Evolutionary conservation across 2,329 filamentous ascomycete species (phyloP).

Genomic region (Pseudogymnoascus sp.): DNA sequence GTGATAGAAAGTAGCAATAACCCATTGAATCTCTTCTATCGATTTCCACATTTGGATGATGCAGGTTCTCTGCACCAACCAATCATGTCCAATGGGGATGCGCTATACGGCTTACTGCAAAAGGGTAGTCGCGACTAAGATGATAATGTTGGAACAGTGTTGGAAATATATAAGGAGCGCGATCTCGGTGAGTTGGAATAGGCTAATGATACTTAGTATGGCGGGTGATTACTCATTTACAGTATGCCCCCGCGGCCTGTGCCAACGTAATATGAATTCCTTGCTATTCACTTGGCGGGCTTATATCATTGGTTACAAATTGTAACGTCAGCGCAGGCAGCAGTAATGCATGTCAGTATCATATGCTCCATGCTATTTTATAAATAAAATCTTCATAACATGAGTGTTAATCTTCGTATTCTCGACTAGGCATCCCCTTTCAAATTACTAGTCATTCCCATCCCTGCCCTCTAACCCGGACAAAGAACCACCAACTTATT

Average conservation of each 20-base stretch:
- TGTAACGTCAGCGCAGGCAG: neutral
- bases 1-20: neutral
- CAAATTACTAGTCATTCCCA: too few relatives aligned
- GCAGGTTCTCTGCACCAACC: neutral
- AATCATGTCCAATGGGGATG: neutral
- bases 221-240: neutral
- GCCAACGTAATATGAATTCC: neutral
- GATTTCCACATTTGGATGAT: neutral
- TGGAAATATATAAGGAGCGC: neutral
- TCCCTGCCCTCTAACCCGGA: too few relatives aligned
- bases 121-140: too few relatives aligned
- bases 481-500: too few relatives aligned
- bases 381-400: too few relatives aligned
- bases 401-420: too few relatives aligned
- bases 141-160: neutral
- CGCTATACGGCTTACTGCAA: neutral
- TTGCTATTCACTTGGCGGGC: neutral
- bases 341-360: neutral
- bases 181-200: neutral
- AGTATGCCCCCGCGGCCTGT: neutral
- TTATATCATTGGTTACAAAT: neutral
- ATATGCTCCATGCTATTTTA: neutral
- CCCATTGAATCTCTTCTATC: neutral
- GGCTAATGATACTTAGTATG: neutral
- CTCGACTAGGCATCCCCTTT: too few relatives aligned